These are phyloP conservation scores for Lepidium didymum DNA, from an alignment of 345 rosid genomes.

Conservation along the genomic window DNA sequence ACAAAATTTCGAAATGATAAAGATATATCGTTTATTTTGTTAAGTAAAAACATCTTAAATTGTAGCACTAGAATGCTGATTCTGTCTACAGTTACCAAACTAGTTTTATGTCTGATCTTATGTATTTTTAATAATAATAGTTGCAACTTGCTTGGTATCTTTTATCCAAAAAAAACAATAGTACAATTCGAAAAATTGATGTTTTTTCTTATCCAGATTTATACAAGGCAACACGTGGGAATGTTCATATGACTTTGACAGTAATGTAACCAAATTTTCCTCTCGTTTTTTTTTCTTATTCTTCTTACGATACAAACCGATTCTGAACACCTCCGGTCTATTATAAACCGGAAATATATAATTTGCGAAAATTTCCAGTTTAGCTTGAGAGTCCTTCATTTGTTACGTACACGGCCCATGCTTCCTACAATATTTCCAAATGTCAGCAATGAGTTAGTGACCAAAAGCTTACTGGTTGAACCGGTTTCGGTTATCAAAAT, in stretches of 20 bases:
- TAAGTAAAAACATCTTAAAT: not conserved
- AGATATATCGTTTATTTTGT: not conserved
- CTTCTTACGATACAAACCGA: not conserved
- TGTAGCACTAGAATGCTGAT: not conserved
- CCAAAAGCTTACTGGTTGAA: not conserved
- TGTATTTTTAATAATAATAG: not conserved
- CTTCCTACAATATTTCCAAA: conserved; percentile 42
- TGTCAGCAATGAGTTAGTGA: not conserved
- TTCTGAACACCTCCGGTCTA: not conserved
- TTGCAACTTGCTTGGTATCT: not conserved
- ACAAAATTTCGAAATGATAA: not conserved
- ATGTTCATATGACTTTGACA: conserved; percentile 13
- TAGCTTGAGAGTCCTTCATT: conserved; percentile 41
- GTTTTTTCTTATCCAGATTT: not conserved
- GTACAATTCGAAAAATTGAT: not conserved
- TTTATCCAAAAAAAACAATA: not conserved
- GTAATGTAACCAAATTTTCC: not conserved
- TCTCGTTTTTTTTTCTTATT: not conserved
- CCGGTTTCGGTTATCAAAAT: not conserved
- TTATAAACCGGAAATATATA: not conserved
- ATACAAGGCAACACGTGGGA: conserved; percentile 5
- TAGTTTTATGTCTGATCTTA: not conserved
- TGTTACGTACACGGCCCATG: conserved; percentile 60
- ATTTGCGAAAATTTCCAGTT: not conserved
- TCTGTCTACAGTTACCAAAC: not conserved